Evolutionary conservation across 306 rosid genomes (phyloP), one percentile per base, ranked within the genome.

Genomic region (Prosopis cineraria): DNA sequence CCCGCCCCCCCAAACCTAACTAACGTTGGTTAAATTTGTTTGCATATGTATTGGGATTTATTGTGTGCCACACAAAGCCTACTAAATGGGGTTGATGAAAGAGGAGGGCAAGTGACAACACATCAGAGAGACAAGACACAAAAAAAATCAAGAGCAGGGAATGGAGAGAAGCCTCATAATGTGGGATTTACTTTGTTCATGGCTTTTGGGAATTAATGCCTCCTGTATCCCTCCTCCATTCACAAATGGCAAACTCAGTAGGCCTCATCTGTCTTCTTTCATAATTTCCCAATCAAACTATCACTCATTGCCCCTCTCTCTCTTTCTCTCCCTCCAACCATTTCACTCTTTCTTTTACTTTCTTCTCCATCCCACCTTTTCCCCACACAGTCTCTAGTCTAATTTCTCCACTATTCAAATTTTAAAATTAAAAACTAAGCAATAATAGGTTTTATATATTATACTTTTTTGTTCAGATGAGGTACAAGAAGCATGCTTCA

Each of bases 161-260:
- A n/a, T 4, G 50, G 25, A 66, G 50, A n/a, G 50, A 66, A 3
- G 71, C 71, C 71, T 66, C 71, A 66, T 66, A 66, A 66, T 66
- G 71, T 66, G 59, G 71, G 71, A 66, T 65, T 37, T 66, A 39
- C n/a, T 37, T 66, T 37, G 71, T 20, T 66, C 50, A 66, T 37
- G 71, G 71, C 14, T n/a, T 37, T 4, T 66, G 7, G 48, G 33
- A 66, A n/a, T n/a, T n/a, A n/a, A 52, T 52, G 59, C 59, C 59
- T 9, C 25, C 5, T 55, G 62, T 6, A 1, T 4, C 34, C 40
- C 40, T 36, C 40, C 40, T 36, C 24, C 56, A 17, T 56, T 56
- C 34, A 56, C 12, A 24, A 24, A 56, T 56, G 64, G 33, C 34
- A 27, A 25, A 56, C 17, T 10, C 19, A 12, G 64, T 40, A 67